These are phyloP conservation scores for Cucumis hystrix DNA, from an alignment of 306 rosid genomes.

Conservation along the genomic window DNA sequence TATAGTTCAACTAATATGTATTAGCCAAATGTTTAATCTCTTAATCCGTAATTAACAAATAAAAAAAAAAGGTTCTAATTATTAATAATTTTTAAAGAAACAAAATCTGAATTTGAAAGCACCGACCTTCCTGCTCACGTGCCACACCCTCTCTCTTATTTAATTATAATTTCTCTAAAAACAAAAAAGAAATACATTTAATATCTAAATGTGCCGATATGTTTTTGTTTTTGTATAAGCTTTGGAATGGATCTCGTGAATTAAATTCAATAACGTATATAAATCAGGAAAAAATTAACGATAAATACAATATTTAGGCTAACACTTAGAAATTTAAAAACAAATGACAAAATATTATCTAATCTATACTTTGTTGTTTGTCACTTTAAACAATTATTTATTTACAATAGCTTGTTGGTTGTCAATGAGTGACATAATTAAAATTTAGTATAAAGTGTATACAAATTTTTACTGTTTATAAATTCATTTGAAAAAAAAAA, in stretches of 20 bases:
- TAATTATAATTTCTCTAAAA: background rate
- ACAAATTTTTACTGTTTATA: background rate
- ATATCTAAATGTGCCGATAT: background rate
- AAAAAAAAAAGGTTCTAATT: too few relatives aligned
- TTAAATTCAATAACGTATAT: background rate
- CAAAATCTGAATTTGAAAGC: background rate
- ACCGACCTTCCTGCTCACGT: slow-evolving; percentile 1
- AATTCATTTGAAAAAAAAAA: background rate
- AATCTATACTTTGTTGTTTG: background rate
- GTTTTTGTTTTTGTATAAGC: background rate
- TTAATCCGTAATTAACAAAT: too few relatives aligned
- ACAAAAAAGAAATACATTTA: background rate
- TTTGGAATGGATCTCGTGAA: background rate
- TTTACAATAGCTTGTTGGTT: background rate
- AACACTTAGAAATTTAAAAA: background rate
- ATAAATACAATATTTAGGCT: background rate
- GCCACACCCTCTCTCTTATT: background rate
- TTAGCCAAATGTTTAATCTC: too few relatives aligned
- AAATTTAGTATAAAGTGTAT: background rate
- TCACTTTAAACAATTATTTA: background rate
- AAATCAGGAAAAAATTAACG: background rate
- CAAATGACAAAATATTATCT: background rate
- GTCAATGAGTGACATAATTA: too few relatives aligned
- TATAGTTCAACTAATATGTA: too few relatives aligned
- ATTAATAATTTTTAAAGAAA: too few relatives aligned